Conservation (phyloP, 106 monocot genomes). For the Dioscorea zingiberensis region DNA sequence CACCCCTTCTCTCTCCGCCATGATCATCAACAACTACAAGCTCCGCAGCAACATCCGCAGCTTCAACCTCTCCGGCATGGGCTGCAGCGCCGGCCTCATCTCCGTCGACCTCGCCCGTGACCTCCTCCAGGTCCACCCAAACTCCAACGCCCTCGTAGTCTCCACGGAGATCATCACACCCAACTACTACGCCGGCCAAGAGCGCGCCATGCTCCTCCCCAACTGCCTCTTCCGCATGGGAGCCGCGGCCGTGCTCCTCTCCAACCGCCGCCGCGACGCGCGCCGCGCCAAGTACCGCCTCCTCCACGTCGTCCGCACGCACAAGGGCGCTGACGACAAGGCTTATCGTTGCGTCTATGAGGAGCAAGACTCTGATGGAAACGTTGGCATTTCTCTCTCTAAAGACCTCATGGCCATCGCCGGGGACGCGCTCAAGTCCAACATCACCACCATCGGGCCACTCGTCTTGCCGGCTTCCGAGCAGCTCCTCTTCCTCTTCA, state of each 20-base stretch:
- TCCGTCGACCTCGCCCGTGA: conserved; percentile 40
- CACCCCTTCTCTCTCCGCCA: conserved; percentile 55
- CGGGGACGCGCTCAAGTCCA: conserved; percentile 57
- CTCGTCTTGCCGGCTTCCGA: conserved; percentile 48
- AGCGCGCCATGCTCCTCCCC: conserved; percentile 42
- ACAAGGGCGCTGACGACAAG: conserved; percentile 32
- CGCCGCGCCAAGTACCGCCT: conserved; percentile 41
- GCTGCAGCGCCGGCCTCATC: conserved; percentile 50
- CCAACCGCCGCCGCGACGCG: conserved; percentile 42
- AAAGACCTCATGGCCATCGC: conserved; percentile 64
- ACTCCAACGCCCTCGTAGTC: neutral
- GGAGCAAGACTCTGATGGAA: conserved; percentile 32
- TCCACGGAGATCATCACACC: conserved; percentile 21
- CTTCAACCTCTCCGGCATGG: conserved; percentile 55
- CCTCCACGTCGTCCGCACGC: conserved; percentile 40
- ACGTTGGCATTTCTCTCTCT: conserved; percentile 30
- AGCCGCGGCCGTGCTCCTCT: conserved; percentile 26
- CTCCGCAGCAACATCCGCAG: conserved; percentile 43
- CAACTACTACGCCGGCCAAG: conserved; percentile 37
- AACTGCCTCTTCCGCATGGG: conserved; percentile 19
- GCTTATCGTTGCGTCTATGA: conserved; percentile 40
- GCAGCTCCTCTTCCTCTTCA: conserved; percentile 41
- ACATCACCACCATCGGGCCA: conserved; percentile 61
- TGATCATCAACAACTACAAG: conserved; percentile 56
- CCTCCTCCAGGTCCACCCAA: conserved; percentile 13